Percentiles rank a stretch among this genome's conserved stretches.
Evolutionary conservation across 2,329 filamentous ascomycete genomes (phyloP).

Genomic region (Phoma herbarum): DNA sequence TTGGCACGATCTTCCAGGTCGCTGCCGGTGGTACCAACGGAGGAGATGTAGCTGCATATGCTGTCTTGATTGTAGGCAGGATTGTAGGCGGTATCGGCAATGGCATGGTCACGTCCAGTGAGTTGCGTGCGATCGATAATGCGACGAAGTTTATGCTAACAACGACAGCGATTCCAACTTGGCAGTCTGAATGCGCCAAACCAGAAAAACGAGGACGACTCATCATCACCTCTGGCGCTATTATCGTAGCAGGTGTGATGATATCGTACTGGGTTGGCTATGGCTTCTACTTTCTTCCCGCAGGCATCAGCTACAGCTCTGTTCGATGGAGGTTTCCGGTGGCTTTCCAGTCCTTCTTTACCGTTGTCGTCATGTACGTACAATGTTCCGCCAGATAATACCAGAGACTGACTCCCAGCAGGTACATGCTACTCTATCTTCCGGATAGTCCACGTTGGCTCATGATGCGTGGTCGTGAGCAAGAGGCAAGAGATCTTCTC

Average conservation of each 20-base stretch:
- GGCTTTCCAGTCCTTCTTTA: slow-evolving; percentile 58
- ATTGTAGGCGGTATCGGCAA: slow-evolving; percentile 60
- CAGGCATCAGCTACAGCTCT: slow-evolving; percentile 29
- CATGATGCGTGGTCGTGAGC: slow-evolving; percentile 61
- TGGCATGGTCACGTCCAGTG: slow-evolving; percentile 45
- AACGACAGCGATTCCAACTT: slow-evolving; percentile 52
- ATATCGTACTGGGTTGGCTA: slow-evolving; percentile 54
- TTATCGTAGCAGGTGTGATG: slow-evolving; percentile 56
- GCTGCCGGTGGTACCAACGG: slow-evolving; percentile 54
- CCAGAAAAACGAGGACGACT: slow-evolving; percentile 56
- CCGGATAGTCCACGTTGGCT: slow-evolving; percentile 59
- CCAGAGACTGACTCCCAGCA: background rate
- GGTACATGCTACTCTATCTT: slow-evolving; percentile 55
- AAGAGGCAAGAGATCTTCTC: slow-evolving; percentile 50
- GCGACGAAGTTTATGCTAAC: slow-evolving; percentile 17
- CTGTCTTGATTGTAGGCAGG: slow-evolving; percentile 57
- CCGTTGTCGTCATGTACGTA: background rate
- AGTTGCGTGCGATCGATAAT: slow-evolving; percentile 32
- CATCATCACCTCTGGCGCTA: slow-evolving; percentile 57
- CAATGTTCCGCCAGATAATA: background rate
- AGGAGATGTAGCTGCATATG: slow-evolving; percentile 20
- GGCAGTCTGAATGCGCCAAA: slow-evolving; percentile 58
- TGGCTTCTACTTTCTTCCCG: slow-evolving; percentile 59
- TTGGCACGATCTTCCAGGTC: slow-evolving; percentile 68
- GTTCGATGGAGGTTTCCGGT: slow-evolving; percentile 60